Evolutionary conservation across 2,329 filamentous ascomycete genomes (phyloP).

Genomic region (Colletotrichum shisoi): DNA sequence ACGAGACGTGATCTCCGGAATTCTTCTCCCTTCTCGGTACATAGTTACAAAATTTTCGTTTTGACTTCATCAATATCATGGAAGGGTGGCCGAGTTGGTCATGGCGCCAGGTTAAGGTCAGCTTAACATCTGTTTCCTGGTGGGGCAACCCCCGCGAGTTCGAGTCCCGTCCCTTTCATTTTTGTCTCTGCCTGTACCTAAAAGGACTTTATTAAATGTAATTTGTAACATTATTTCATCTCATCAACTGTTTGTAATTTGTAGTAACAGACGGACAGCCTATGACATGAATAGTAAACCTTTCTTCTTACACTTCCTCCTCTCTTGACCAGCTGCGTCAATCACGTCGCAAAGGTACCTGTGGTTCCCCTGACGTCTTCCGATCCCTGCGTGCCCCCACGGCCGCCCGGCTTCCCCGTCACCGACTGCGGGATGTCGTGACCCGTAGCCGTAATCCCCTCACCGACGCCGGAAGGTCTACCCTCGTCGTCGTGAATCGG

Average conservation of each 20-base stretch:
- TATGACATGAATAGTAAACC: too few species aligned
- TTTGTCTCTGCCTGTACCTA: too few species aligned
- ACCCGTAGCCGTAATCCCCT: slow-evolving; percentile 15
- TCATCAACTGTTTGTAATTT: too few species aligned
- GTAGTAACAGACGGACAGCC: too few species aligned
- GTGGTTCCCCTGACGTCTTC: slow-evolving; percentile 4
- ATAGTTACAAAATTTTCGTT: background rate
- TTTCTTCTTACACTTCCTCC: background rate
- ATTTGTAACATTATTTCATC: too few species aligned
- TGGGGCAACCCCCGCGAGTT: slow-evolving; percentile 27
- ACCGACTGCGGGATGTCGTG: slow-evolving; percentile 22
- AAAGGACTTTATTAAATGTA: too few species aligned
- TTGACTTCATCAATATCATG: background rate
- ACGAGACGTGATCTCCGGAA: background rate
- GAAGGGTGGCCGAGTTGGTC: slow-evolving; percentile 27
- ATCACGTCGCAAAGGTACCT: slow-evolving; percentile 7
- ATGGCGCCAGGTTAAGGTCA: slow-evolving; percentile 28
- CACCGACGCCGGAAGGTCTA: slow-evolving; percentile 13
- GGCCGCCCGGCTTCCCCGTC: slow-evolving; percentile 21
- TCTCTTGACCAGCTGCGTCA: slow-evolving; percentile 5
- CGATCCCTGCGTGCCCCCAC: slow-evolving; percentile 22
- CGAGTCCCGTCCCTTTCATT: slow-evolving; percentile 25
- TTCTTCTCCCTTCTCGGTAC: background rate
- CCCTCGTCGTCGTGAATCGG: slow-evolving; percentile 3
- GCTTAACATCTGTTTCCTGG: slow-evolving; percentile 27